phyloP scores from a whole-genome alignment of 2,329 filamentous ascomycete genomes.

The Cucurbitaria berberidis region DNA sequence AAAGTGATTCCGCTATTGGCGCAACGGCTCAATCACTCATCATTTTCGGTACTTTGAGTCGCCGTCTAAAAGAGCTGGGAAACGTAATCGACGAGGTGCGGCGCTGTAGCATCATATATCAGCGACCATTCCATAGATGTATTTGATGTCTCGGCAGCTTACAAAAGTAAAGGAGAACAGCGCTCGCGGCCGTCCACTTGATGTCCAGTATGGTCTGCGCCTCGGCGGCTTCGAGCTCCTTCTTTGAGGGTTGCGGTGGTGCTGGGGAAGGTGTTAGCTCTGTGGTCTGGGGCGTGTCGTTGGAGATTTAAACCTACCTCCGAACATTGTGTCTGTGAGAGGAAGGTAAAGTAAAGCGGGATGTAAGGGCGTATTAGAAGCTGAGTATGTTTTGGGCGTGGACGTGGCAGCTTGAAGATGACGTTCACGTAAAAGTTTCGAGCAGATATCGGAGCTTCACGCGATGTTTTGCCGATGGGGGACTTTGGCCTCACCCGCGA shows the following conservation, averaged over 20 bases:
- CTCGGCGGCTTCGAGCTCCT: conserved; percentile 70
- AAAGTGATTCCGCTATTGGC: background rate
- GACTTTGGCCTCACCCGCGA: background rate
- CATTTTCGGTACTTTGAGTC: background rate
- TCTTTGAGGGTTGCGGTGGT: conserved; percentile 71
- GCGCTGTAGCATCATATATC: conserved; percentile 48
- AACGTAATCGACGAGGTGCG: conserved; percentile 62
- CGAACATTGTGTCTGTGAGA: conserved; percentile 60
- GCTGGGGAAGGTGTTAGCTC: conserved; percentile 52
- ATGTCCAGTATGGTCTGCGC: conserved; percentile 70
- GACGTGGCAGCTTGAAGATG: conserved; percentile 11
- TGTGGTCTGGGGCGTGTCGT: background rate
- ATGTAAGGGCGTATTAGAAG: conserved; percentile 1
- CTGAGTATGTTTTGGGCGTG: background rate
- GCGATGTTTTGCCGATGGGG: conserved; percentile 10
- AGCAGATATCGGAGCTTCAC: conserved; percentile 13
- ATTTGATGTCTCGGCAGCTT: conserved; percentile 46
- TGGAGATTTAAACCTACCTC: conserved; percentile 49
- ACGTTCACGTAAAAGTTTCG: conserved; percentile 21
- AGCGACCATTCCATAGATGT: background rate
- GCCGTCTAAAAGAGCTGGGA: conserved; percentile 56
- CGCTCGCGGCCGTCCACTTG: conserved; percentile 69
- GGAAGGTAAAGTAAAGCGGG: background rate
- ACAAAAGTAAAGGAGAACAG: conserved; percentile 78
- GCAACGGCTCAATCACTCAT: background rate